Evolutionary conservation across 2,329 filamentous ascomycete species (phyloP).

Genomic region (Hymenoscyphus fructigenus): DNA sequence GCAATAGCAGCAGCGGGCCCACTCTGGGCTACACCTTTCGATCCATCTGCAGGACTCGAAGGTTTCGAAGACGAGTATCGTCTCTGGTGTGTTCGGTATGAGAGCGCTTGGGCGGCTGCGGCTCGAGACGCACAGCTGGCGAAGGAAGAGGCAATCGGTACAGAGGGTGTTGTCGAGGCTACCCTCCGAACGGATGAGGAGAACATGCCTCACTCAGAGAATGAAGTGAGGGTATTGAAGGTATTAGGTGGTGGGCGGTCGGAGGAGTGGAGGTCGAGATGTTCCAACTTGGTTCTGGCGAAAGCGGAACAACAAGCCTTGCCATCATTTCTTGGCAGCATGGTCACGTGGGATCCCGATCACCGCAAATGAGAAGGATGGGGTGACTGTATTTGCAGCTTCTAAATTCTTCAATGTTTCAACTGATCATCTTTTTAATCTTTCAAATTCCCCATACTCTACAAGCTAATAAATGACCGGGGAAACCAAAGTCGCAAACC

Average conservation of each 20-base stretch:
- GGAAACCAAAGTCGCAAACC: not conserved
- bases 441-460: not conserved
- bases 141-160: constrained; percentile 31
- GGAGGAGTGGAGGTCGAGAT: constrained; percentile 2
- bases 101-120: constrained; percentile 28
- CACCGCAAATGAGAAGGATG: no score
- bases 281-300: constrained; percentile 4
- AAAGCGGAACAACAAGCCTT: constrained; percentile 8
- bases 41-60: constrained; percentile 39
- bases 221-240: not conserved
- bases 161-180: constrained; percentile 29
- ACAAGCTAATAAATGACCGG: not conserved
- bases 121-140: constrained; percentile 29
- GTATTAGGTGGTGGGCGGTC: not conserved
- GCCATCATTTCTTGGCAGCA: not conserved
- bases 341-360: constrained; percentile 5
- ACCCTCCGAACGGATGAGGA: constrained; percentile 37
- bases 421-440: not conserved
- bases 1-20: constrained; percentile 28
- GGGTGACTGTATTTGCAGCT: no score
- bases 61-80: constrained; percentile 41
- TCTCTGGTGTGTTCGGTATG: constrained; percentile 35
- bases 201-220: constrained; percentile 34
- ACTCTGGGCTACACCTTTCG: constrained; percentile 30
- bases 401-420: no score